phyloP scores from a whole-genome alignment of 139 green algal genomes.

The Tetradesmus lagerheimii region DNA sequence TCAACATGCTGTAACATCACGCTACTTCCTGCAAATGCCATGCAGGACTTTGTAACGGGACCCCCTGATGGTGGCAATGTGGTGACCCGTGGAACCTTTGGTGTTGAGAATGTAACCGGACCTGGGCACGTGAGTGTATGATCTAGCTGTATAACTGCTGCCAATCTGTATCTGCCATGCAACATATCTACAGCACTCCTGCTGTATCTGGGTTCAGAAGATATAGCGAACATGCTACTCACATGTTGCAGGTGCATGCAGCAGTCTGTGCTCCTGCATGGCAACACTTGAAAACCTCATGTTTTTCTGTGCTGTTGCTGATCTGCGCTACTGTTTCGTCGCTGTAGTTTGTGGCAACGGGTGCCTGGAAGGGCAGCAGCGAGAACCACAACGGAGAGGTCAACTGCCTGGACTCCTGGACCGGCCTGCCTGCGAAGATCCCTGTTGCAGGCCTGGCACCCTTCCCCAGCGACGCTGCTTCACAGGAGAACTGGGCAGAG shows the following conservation, averaged over 20 bases:
- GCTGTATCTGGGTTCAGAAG: neutral
- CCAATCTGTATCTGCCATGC: neutral
- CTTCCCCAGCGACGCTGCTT: neutral
- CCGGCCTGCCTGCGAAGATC: neutral
- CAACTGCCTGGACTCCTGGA: constrained; percentile 43
- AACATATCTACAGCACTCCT: neutral
- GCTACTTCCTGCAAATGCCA: too few species aligned
- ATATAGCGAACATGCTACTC: too few species aligned
- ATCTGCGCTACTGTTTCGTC: too few species aligned
- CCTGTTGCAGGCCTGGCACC: constrained; percentile 33
- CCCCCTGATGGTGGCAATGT: neutral
- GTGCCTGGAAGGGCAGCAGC: neutral
- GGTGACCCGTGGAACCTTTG: constrained; percentile 16
- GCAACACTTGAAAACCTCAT: neutral
- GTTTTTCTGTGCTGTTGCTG: too few species aligned
- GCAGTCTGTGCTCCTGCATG: neutral
- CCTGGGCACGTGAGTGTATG: constrained; percentile 12
- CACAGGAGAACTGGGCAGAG: constrained; percentile 21
- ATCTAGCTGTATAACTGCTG: neutral
- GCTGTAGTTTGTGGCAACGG: constrained; percentile 2
- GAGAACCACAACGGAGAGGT: constrained; percentile 9
- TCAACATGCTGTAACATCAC: neutral
- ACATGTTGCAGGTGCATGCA: too few species aligned
- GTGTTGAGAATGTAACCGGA: constrained; percentile 20
- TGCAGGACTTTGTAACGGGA: constrained; percentile 15